Evolutionary conservation across 257 asterid species (phyloP).

Genomic region (Ilex aquifolium): DNA sequence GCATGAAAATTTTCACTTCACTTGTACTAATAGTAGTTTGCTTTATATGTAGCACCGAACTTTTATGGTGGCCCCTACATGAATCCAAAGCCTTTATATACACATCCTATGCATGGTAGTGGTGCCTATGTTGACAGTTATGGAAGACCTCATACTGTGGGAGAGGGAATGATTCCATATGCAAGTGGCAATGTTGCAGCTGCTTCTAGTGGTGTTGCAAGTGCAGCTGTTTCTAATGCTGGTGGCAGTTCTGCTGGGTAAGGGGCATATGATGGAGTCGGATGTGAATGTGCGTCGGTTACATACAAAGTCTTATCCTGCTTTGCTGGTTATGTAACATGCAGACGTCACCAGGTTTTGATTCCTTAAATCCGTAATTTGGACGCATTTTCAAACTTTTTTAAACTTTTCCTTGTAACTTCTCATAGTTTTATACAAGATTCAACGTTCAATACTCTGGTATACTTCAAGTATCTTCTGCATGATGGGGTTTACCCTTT

Average conservation of each 20-base stretch:
- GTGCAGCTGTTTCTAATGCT: slow-evolving; percentile 9
- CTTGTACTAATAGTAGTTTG: slow-evolving; percentile 9
- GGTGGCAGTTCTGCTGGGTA: slow-evolving; percentile 26
- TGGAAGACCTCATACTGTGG: slow-evolving; percentile 19
- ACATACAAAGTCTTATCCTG: not conserved
- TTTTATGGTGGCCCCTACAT: slow-evolving; percentile 22
- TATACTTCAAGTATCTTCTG: not conserved
- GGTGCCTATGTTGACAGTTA: slow-evolving; percentile 28
- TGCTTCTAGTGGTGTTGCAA: slow-evolving; percentile 18
- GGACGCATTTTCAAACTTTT: not conserved
- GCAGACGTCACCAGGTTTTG: not conserved
- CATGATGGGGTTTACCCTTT: not conserved
- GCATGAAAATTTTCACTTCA: not conserved
- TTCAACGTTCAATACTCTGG: not conserved
- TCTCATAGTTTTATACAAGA: not conserved
- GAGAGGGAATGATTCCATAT: slow-evolving; percentile 34
- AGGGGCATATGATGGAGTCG: slow-evolving; percentile 31
- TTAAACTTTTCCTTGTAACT: not conserved
- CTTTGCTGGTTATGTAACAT: not conserved
- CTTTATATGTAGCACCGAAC: slow-evolving; percentile 34
- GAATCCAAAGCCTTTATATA: slow-evolving; percentile 28
- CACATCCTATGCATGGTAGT: slow-evolving; percentile 25
- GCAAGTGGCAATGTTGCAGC: slow-evolving; percentile 19
- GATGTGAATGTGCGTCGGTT: slow-evolving; percentile 24
- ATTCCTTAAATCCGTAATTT: not conserved